These are phyloP conservation scores for Penicillium chermesinum DNA, from an alignment of 495 filamentous ascomycete genomes.

Conservation along the genomic window DNA sequence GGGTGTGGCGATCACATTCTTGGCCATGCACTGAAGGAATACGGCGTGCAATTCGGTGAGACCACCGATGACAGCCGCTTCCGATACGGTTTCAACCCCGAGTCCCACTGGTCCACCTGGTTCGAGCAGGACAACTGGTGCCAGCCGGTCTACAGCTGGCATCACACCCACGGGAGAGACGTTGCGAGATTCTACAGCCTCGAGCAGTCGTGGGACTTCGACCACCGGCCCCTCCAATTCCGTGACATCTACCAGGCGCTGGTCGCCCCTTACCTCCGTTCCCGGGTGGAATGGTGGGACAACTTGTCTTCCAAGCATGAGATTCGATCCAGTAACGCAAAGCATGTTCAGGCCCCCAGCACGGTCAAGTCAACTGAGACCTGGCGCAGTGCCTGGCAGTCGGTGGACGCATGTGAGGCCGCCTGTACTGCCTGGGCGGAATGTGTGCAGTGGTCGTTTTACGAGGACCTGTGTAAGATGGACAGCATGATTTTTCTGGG, in stretches of 20 bases:
- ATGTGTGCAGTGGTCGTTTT: conserved; percentile 28
- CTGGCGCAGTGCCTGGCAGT: conserved; percentile 21
- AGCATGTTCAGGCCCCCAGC: conserved; percentile 10
- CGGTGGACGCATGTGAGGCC: conserved; percentile 22
- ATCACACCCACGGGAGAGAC: conserved; percentile 34
- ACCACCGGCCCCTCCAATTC: conserved; percentile 15
- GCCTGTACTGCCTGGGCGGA: conserved; percentile 22
- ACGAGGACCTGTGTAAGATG: conserved; percentile 23
- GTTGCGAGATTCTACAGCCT: conserved; percentile 24
- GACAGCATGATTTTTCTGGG: conserved; percentile 18
- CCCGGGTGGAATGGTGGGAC: conserved; percentile 22
- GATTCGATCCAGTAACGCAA: conserved; percentile 20
- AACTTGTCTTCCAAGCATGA: conserved; percentile 24
- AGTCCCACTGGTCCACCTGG: conserved; percentile 34
- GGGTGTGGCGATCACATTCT: conserved; percentile 49
- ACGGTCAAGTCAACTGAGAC: conserved; percentile 12
- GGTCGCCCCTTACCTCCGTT: conserved; percentile 15
- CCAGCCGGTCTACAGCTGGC: conserved; percentile 46
- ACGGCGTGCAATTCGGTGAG: conserved; percentile 40
- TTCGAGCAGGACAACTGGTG: conserved; percentile 38
- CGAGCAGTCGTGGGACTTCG: conserved; percentile 18
- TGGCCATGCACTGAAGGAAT: conserved; percentile 41
- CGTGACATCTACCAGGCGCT: conserved; percentile 22
- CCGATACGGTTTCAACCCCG: conserved; percentile 42
- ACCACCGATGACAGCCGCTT: conserved; percentile 33